Evolutionary conservation across 495 filamentous ascomycete species (phyloP).

Genomic region (Hypoxylon lenormandii): DNA sequence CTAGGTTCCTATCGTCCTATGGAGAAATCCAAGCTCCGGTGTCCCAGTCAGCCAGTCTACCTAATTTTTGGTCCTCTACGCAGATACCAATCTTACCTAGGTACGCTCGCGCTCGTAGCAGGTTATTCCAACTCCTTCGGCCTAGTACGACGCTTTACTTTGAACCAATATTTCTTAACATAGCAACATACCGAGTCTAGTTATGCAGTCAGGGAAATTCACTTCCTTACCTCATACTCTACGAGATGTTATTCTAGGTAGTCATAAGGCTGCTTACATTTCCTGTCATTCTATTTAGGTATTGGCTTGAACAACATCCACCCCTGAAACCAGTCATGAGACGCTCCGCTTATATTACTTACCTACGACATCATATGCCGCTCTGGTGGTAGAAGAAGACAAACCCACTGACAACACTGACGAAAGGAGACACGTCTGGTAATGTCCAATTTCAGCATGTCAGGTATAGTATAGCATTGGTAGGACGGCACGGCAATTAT

Average conservation of each 20-base stretch:
- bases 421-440: neutral
- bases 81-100: slow-evolving; percentile 45
- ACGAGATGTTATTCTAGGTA: slow-evolving; percentile 12
- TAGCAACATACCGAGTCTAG: slow-evolving; percentile 11
- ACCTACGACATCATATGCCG: neutral
- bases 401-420: too few species aligned
- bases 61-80: slow-evolving; percentile 25
- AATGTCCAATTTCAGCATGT: slow-evolving; percentile 11
- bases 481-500: slow-evolving; percentile 27
- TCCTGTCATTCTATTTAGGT: neutral
- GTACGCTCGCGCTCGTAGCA: slow-evolving; percentile 21
- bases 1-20: slow-evolving; percentile 23
- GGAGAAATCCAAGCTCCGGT: slow-evolving; percentile 21
- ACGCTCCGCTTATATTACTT: neutral
- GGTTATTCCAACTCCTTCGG: slow-evolving; percentile 15
- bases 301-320: neutral
- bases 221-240: neutral
- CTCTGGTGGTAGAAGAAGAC: too few species aligned
- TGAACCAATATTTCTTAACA: slow-evolving; percentile 3
- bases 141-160: slow-evolving; percentile 1
- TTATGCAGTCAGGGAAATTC: slow-evolving; percentile 14
- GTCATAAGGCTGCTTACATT: neutral
- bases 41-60: too few species aligned
- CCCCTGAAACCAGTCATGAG: slow-evolving; percentile 2
- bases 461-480: slow-evolving; percentile 1